Base-by-base conservation (phyloP, 768 basidiomycete genomes). In the Mycena pura region DNA sequence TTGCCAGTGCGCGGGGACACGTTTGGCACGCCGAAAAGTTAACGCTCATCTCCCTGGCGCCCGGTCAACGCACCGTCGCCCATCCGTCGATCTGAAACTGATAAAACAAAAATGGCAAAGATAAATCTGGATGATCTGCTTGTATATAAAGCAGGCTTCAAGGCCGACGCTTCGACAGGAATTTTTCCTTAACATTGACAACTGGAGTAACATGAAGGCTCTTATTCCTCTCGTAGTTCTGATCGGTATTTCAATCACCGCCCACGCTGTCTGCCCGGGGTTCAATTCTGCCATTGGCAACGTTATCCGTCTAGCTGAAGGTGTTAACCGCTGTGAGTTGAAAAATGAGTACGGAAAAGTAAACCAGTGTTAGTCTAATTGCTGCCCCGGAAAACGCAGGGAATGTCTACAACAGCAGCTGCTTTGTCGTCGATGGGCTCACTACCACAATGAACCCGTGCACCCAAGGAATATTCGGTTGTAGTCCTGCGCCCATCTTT, bases 391-490 rank as follows among this genome's bases (percentile, higher is more conserved):
- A 52, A 39, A 28, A 28, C 19, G 36, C 41, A 64, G 60, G 66
- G 66, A 32, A 56, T 40, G 56, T 68, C 24, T 65, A 62, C 34
- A 46, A 65, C 45, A 41, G 45, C 50, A 60, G 60, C 38, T 68
- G 67, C 57, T 52, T 56, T 27, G 57, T 63, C 32, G 57, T 65
- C 38, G 51, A 65, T 50, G 47, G 57, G 24, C 47, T 65, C 50
- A 54, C 50, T 27, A 57, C 66, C 34, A 55, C 15, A 3, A 7
- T 45, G 28, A 68, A 65, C 39, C 63, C 63, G 14, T 68, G 66
- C 60, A 34, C 6, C 29, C 45, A 51, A 51, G 57, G 64, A 38
- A 56, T 60, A 6, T 68, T 68, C 43, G 60, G 61, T n/a, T 65
- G 64, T 44, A 62, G 57, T 31, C 47, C 67, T 28, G 34, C 60